A percentile compares a stretch with the other conserved stretches of the same genome.
These are phyloP conservation scores for Mycogone perniciosa DNA, from an alignment of 2,329 filamentous ascomycete genomes.

Conservation along the genomic window DNA sequence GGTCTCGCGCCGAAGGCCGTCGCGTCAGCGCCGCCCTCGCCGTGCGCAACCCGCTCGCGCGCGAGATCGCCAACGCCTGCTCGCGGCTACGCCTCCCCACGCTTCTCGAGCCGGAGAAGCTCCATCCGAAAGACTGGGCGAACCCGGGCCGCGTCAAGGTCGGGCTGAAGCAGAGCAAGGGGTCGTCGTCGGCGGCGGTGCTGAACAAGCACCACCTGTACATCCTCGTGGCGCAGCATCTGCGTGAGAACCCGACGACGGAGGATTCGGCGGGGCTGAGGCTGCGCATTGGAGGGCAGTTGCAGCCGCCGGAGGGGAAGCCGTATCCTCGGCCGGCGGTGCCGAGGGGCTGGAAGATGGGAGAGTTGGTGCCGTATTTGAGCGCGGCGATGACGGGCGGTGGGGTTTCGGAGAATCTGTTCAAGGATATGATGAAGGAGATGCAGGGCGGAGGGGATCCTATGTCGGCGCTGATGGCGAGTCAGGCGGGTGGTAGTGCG, in stretches of 20 bases:
- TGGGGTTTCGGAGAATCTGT: constrained; percentile 87
- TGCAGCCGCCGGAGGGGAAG: constrained; percentile 54
- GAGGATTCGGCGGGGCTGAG: constrained; percentile 61
- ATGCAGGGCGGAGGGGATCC: constrained; percentile 56
- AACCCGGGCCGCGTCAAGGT: constrained; percentile 90
- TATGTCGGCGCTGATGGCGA: constrained; percentile 39
- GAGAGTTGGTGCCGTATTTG: constrained; percentile 74
- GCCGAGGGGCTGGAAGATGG: constrained; percentile 88
- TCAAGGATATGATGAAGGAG: constrained; percentile 95
- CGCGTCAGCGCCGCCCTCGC: constrained; percentile 68
- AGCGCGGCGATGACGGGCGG: constrained; percentile 87
- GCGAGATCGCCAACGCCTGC: constrained; percentile 84
- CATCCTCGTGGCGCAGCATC: constrained; percentile 68
- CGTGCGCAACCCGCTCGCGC: constrained; percentile 77
- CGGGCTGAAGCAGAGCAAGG: constrained; percentile 50
- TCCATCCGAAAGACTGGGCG: constrained; percentile 94
- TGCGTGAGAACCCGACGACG: constrained; percentile 71
- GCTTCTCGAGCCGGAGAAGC: constrained; percentile 84
- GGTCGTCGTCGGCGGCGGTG: constrained; percentile 35
- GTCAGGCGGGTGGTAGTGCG: constrained; percentile 23
- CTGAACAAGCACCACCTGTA: constrained; percentile 85
- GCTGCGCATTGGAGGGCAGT: constrained; percentile 67
- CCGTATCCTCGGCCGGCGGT: constrained; percentile 66
- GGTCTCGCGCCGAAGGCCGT: constrained; percentile 71
- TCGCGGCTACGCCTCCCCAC: constrained; percentile 62